Conservation (phyloP, 495 filamentous ascomycete species). For the Sabuloglossum arenarium region DNA sequence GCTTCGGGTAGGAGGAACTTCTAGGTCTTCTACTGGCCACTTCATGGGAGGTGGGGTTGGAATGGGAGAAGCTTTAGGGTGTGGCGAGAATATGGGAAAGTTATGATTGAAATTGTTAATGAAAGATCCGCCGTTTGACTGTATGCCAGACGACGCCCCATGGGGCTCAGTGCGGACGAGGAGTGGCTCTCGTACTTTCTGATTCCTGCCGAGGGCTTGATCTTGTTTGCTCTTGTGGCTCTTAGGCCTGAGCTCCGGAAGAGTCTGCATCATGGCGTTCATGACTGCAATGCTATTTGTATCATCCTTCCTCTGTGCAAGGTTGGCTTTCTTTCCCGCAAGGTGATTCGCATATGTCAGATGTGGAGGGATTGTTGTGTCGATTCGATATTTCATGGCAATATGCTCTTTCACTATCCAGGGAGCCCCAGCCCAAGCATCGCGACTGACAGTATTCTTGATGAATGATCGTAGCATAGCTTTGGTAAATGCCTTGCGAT, state of each 20-base stretch:
- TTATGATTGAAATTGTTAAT: constrained; percentile 1
- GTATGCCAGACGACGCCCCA: neutral
- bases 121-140: neutral
- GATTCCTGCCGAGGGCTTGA: neutral
- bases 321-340: constrained; percentile 48
- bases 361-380: constrained; percentile 62
- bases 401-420: constrained; percentile 85
- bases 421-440: constrained; percentile 83
- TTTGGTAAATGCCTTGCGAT: constrained; percentile 89
- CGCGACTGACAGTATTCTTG: constrained; percentile 77
- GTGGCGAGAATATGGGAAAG: constrained; percentile 4
- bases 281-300: constrained; percentile 27
- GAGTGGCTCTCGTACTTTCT: constrained; percentile 21
- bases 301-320: constrained; percentile 44
- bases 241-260: constrained; percentile 59
- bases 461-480: constrained; percentile 83
- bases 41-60: constrained; percentile 60
- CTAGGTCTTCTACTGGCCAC: constrained; percentile 88
- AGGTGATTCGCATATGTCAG: constrained; percentile 61
- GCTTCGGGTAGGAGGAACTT: constrained; percentile 40
- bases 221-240: constrained; percentile 2
- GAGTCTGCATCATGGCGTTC: constrained; percentile 17
- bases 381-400: constrained; percentile 66
- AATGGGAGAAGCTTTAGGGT: constrained; percentile 23
- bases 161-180: neutral